Percentiles rank a stretch among this genome's conserved stretches.
Evolutionary conservation across 139 green algal genomes (phyloP).

Genomic region (Limnomonas spitsbergensis): DNA sequence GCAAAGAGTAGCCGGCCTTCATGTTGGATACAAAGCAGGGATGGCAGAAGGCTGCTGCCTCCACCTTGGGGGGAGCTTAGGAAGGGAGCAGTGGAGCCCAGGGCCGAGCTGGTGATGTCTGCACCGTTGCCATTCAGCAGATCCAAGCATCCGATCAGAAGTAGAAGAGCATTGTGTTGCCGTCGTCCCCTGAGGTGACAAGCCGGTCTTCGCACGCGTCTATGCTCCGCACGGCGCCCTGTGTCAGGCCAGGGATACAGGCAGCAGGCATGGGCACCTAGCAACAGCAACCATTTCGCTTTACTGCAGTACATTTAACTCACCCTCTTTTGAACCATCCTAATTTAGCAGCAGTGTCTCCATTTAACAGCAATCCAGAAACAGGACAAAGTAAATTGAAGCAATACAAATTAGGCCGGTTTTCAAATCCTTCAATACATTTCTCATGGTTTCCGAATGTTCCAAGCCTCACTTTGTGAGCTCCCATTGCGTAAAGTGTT

Average conservation of each 20-base stretch:
- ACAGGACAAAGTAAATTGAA: neutral
- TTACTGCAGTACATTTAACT: too few species aligned
- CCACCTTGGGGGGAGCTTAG: too few species aligned
- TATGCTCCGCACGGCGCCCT: neutral
- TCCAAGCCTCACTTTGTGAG: conserved; percentile 31
- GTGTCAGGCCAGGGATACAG: neutral
- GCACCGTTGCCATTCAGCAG: too few species aligned
- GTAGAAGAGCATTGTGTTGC: conserved; percentile 47
- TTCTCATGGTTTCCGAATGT: neutral
- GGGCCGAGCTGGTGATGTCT: too few species aligned
- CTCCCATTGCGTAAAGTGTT: conserved; percentile 49
- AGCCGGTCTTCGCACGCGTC: conserved; percentile 37
- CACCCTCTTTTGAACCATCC: too few species aligned
- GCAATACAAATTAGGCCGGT: conserved; percentile 22
- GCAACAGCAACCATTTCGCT: too few species aligned
- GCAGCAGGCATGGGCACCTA: too few species aligned
- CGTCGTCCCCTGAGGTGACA: conserved; percentile 49
- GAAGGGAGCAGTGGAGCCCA: too few species aligned
- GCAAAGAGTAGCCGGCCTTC: too few species aligned
- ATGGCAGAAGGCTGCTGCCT: too few species aligned
- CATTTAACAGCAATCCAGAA: neutral
- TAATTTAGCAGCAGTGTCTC: neutral
- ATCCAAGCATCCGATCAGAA: too few species aligned
- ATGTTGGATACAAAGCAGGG: too few species aligned
- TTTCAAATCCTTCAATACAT: conserved; percentile 23